A percentile compares a stretch with the other conserved stretches of the same genome.
phyloP scores from a whole-genome alignment of 805 yeast species.

The Yarrowia bubula region DNA sequence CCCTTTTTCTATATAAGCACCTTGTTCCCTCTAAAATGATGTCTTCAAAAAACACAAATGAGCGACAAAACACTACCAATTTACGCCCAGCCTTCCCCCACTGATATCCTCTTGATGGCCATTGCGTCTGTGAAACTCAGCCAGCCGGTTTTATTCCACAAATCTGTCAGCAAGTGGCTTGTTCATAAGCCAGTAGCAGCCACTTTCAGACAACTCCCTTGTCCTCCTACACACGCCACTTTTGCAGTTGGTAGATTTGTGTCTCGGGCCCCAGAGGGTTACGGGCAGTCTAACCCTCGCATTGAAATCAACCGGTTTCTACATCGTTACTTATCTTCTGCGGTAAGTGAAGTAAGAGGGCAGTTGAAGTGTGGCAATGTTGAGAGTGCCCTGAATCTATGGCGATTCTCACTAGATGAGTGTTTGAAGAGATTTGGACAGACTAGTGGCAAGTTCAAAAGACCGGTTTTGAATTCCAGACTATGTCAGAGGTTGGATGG shows the following conservation, averaged over 20 bases:
- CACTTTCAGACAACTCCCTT: not conserved
- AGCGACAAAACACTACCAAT: too few species aligned
- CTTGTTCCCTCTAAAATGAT: not conserved
- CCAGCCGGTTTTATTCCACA: not conserved
- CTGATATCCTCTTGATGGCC: not conserved
- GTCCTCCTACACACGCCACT: not conserved
- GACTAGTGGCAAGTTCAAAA: not conserved
- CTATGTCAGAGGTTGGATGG: not conserved
- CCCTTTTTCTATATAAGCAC: not conserved
- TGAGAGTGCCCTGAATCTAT: not conserved
- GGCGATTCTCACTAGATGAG: not conserved
- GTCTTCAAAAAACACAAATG: not conserved
- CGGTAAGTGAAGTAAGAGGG: not conserved
- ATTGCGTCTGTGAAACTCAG: not conserved
- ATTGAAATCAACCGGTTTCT: not conserved
- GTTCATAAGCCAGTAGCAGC: not conserved
- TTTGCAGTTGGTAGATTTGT: not conserved
- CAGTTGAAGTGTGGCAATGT: not conserved
- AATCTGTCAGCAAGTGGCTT: not conserved
- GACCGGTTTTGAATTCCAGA: not conserved
- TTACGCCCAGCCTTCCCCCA: not conserved
- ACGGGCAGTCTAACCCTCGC: not conserved
- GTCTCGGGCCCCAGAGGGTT: not conserved
- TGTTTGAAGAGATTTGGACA: not conserved
- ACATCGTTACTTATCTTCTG: not conserved